Base-by-base conservation (phyloP, 345 rosid species). In the Corchorus olitorius region DNA sequence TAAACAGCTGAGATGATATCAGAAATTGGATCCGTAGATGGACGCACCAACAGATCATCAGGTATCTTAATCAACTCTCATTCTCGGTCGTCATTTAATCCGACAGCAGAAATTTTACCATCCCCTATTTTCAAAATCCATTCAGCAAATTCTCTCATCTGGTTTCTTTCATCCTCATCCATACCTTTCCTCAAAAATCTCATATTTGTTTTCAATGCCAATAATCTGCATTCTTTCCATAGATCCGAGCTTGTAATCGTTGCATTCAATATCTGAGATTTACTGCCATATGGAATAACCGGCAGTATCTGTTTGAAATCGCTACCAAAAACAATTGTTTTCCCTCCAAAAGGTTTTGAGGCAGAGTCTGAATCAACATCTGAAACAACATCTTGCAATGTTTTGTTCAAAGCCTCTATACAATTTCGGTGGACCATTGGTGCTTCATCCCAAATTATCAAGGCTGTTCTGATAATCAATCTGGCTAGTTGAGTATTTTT, bases 311-410 rank as follows among this genome's bases (percentile, higher is more conserved):
- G 4, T 13, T 15, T 13, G 14, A 50, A 14, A 50, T 50, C 54
- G 4, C 54, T 5, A 1, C 6, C 5, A 0, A 50, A 50, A 0
- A 50, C 17, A 2, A 50, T 2, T 14, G 54, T 15, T 4, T 50
- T 50, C 0, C n/a, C 54, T 14, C n/a, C 17, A 3, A 50, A 50
- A 3, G 54, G n/a, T 50, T 50, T 50, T 3, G 14, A 2, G 0
- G 14, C 6, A 4, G 6, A 0, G 0, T 14, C 1, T 1, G 3
- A 3, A 50, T 3, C 4, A 3, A 4, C 0, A 1, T 50, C 1
- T 14, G 17, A 12, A 3, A 14, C 17, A 3, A 50, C 4, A 14
- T 50, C n/a, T 15, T 4, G 4, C 6, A 50, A 15, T 3, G 6
- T 13, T 15, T 49, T 50, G 5, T 14, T 4, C 14, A 14, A 50